Base-by-base conservation (phyloP, 2,329 filamentous ascomycete species). In the Pseudogymnoascus sp. region DNA sequence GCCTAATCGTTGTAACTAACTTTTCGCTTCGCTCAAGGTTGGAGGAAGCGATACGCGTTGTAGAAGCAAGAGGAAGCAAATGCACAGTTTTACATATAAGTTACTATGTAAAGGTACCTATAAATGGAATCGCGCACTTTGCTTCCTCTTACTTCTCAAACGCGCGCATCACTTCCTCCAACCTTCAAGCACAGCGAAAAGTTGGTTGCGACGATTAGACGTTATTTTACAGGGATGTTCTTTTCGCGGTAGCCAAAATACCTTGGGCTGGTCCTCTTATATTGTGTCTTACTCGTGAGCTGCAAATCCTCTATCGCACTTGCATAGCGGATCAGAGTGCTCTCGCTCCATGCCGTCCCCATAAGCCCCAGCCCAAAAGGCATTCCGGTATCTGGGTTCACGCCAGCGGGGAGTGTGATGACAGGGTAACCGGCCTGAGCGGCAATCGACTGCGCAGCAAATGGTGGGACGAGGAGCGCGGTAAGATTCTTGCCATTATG, bases 371-470 rank as follows among this genome's bases (percentile, higher is more conserved):
- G 72, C 1, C 85, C 84, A 66, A 85, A 86, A 0, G 84, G 84
- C 82, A 88, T 86, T 5, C 84, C 83, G 3, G 79, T 81, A 11
- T 72, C 75, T 7, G 74, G 67, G 67, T 82, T 78, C 5, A 84
- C 76, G 1, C 86, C 86, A 0, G 81, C 85, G 0, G 89, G 89
- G 1, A 92, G 71, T 0, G 88, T 90, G 60, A 91, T 79, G 70
- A 89, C 81, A 0, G 89, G 89, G 70, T 91, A 92, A 0, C 89
- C 88, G 4, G 89, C 89, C 74, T 91, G 88, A 0, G 89, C 89
- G 0, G 88, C 86, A 66, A 85, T 85, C 3, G 83, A 83, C 72
- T 89, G 86, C 0, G 82, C 88, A 2, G 88, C 85, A 69, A 89
- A 84, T 0, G 87, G 79, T 4, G 89, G 89, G 0, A 90, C 86